Base-by-base conservation (phyloP, 192 early-diverging fungal species). In the Kappamyces sp. region DNA sequence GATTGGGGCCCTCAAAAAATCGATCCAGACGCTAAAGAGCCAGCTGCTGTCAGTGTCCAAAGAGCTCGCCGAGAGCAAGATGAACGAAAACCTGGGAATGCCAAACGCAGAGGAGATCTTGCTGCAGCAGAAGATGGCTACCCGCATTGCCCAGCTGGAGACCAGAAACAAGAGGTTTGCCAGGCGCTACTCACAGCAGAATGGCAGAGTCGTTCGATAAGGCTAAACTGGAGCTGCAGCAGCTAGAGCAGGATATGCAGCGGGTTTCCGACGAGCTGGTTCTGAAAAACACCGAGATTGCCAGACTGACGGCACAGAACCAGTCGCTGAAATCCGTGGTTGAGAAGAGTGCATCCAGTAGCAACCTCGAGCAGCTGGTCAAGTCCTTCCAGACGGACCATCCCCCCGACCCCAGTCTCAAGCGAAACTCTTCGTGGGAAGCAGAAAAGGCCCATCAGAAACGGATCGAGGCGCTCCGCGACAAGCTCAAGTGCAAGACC, bases 381-480 rank as follows among this genome's bases (percentile, higher is more conserved):
- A 23, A 23, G 23, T 23, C 23, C 0, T 23, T 23, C 23, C 23
- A 23, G 23, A 23, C 23, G 23, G 23, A 23, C 23, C 23, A 23
- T 23, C 23, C 23, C 23, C 23, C 0, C 23, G 23, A 23, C 23
- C 23, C 23, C 23, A 23, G 23, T 33, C 63, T 34, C 42, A 33
- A 53, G 70, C 67, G 12, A 55, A 59, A 36, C 23, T 46, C 23
- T n/a, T 44, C 36, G 6, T 70, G 75, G 68, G 71, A 73, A 34
- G 10, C 55, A 1, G 71, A 73, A 57, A 77, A 77, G 49, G 64
- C 61, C 47, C 46, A 50, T 32, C 58, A 73, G 47, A 61, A 49
- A 31, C 49, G 49, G 36, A 37, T 71, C 5, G 66, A 65, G 34
- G 39, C 3, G 1, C 50, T 77, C 49, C 67, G 67, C 43, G 49